Evolutionary conservation across 345 rosid genomes (phyloP).

Genomic region (Murraya koenigii): DNA sequence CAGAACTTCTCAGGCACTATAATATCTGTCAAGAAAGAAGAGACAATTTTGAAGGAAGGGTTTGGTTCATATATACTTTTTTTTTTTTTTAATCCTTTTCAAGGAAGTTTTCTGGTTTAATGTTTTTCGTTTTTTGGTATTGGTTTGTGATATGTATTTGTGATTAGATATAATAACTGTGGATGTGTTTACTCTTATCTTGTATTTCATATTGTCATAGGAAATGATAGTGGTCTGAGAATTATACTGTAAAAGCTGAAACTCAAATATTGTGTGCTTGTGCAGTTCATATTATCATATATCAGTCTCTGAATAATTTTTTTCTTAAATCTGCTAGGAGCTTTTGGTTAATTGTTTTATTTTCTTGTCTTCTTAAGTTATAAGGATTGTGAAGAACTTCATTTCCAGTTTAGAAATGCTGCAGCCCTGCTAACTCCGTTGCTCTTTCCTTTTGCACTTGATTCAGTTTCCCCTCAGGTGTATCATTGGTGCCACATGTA

Average conservation of each 20-base stretch:
- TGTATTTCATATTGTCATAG: slow-evolving; percentile 40
- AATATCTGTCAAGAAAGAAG: slow-evolving; percentile 27
- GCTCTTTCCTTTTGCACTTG: not conserved
- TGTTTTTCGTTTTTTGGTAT: slow-evolving; percentile 36
- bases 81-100: no score
- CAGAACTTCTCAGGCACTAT: slow-evolving; percentile 63
- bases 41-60: slow-evolving; percentile 74
- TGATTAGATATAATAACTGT: slow-evolving; percentile 58
- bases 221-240: slow-evolving; percentile 33
- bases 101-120: slow-evolving; percentile 25
- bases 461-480: not conserved
- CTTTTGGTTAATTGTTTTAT: not conserved
- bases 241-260: slow-evolving; percentile 56
- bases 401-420: not conserved
- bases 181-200: slow-evolving; percentile 25
- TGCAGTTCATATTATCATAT: slow-evolving; percentile 42
- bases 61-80: slow-evolving; percentile 33
- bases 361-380: no score
- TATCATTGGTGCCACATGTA: not conserved
- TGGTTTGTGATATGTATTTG: slow-evolving; percentile 64
- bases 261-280: slow-evolving; percentile 30
- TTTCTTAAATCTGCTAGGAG: slow-evolving; percentile 12
- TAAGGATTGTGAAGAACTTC: not conserved
- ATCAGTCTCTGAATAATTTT: slow-evolving; percentile 27
- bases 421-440: not conserved